Conservation (phyloP, 495 filamentous ascomycete species). For the Viridothelium virens region DNA sequence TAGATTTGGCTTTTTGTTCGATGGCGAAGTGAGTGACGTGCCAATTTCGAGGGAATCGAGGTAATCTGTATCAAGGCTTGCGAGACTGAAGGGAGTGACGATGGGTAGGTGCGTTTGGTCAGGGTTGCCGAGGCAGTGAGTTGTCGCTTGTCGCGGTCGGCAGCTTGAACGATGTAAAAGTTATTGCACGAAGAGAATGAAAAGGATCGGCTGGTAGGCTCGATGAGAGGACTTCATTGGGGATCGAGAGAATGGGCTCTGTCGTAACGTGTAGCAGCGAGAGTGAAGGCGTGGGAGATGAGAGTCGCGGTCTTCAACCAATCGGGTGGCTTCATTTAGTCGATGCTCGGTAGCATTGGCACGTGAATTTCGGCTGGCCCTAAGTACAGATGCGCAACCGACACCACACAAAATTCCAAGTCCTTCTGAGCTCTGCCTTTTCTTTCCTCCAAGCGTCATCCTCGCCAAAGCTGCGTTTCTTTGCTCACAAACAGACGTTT, state of each 20-base stretch:
- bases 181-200: neutral
- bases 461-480: conserved; percentile 99
- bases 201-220: neutral
- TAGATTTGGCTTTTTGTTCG: neutral
- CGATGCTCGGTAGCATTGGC: neutral
- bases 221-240: neutral
- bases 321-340: neutral
- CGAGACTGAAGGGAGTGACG: neutral
- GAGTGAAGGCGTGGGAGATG: conserved; percentile 1
- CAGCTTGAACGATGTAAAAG: neutral
- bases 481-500: conserved; percentile 85
- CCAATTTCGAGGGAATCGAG: neutral
- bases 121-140: neutral
- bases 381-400: neutral
- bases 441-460: conserved; percentile 67
- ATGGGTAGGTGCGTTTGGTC: neutral
- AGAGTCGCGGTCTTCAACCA: neutral
- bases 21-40: neutral
- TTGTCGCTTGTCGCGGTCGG: neutral
- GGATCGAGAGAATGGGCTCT: neutral
- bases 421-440: conserved; percentile 32
- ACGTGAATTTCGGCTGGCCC: neutral
- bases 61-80: neutral
- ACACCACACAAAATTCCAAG: conserved; percentile 1
- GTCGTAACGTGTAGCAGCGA: neutral